A percentile compares a stretch with the other conserved stretches of the same genome.
These are phyloP conservation scores for Ceratocystis cubensis DNA, from an alignment of 2,329 filamentous ascomycete species.

Conservation along the genomic window DNA sequence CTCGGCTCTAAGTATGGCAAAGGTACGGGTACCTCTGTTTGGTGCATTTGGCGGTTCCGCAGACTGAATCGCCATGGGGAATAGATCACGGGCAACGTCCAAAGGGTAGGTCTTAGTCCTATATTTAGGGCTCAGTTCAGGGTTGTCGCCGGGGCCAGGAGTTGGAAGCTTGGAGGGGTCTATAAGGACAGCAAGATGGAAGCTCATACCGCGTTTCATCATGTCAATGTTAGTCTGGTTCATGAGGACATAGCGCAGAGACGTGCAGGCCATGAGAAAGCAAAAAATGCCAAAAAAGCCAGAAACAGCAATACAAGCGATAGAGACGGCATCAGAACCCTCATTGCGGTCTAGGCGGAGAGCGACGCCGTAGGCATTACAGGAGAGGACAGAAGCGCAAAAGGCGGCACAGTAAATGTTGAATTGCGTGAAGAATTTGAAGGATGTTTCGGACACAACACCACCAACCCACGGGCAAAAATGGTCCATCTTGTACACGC, in stretches of 20 bases:
- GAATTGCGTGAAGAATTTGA: constrained; percentile 91
- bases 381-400: constrained; percentile 50
- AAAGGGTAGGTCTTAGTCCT: constrained; percentile 49
- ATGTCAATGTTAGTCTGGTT: constrained; percentile 82
- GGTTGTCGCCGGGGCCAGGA: constrained; percentile 28
- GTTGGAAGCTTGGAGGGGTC: constrained; percentile 36
- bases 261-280: constrained; percentile 61
- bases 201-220: constrained; percentile 49
- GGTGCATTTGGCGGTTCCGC: constrained; percentile 46
- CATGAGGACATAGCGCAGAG: constrained; percentile 52
- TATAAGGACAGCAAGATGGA: constrained; percentile 58
- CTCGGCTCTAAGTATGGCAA: constrained; percentile 63
- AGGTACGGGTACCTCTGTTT: constrained; percentile 41
- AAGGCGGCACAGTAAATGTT: constrained; percentile 59
- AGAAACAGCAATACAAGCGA: constrained; percentile 53
- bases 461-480: constrained; percentile 97
- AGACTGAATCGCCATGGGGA: constrained; percentile 25
- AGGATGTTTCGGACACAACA: constrained; percentile 74
- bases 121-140: constrained; percentile 26
- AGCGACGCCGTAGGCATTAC: constrained; percentile 51
- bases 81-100: constrained; percentile 19
- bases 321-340: constrained; percentile 45
- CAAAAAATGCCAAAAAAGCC: constrained; percentile 72
- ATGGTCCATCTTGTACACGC: constrained; percentile 85
- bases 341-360: constrained; percentile 36